Conservation (phyloP, 257 asterid species). For the Datura wrightii region DNA sequence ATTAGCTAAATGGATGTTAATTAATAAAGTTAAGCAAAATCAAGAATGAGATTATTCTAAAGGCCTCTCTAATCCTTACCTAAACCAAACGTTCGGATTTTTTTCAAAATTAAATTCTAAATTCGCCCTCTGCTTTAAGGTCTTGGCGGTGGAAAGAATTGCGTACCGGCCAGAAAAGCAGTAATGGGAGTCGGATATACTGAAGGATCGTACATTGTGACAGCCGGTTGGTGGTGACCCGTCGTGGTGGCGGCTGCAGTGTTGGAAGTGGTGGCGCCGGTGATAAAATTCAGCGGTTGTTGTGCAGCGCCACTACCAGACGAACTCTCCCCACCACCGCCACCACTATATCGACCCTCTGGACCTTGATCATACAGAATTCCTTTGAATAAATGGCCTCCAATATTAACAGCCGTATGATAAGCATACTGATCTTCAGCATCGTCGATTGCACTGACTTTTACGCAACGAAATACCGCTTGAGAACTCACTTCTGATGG, state of each 20-base stretch:
- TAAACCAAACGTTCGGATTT: neutral
- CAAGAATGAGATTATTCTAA: slow-evolving; percentile 25
- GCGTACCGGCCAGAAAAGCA: slow-evolving; percentile 85
- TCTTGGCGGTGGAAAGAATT: slow-evolving; percentile 84
- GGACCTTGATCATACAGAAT: slow-evolving; percentile 80
- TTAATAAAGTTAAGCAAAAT: slow-evolving; percentile 25
- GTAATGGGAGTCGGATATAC: slow-evolving; percentile 59
- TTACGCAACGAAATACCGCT: slow-evolving; percentile 76
- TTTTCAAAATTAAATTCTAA: neutral
- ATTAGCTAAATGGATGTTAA: neutral
- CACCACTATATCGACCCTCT: slow-evolving; percentile 47
- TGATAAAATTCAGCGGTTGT: slow-evolving; percentile 46
- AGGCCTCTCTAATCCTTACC: neutral
- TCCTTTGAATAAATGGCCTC: slow-evolving; percentile 80
- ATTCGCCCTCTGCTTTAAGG: slow-evolving; percentile 34
- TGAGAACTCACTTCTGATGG: slow-evolving; percentile 70
- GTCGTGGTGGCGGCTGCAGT: slow-evolving; percentile 32
- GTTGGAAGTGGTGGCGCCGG: slow-evolving; percentile 36
- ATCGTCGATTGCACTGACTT: slow-evolving; percentile 67
- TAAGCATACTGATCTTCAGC: slow-evolving; percentile 73
- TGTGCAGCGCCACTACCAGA: slow-evolving; percentile 50
- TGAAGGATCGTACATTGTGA: slow-evolving; percentile 65
- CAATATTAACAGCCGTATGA: slow-evolving; percentile 75
- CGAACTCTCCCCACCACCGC: slow-evolving; percentile 42
- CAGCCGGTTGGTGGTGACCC: slow-evolving; percentile 32